phyloP scores from a whole-genome alignment of 106 monocot genomes.

The Platanthera zijinensis region DNA sequence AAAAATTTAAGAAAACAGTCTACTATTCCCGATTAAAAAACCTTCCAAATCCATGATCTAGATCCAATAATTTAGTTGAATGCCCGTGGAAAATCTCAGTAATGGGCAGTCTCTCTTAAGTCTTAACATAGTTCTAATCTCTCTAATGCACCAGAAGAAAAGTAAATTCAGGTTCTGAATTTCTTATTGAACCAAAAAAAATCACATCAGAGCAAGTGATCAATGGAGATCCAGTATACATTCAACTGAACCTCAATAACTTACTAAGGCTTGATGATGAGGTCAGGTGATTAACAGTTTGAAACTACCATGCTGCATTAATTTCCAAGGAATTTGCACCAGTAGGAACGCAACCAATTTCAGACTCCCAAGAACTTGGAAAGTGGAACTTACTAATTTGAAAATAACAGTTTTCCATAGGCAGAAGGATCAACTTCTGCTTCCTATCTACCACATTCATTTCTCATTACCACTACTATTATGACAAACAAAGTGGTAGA shows the following conservation, averaged over 20 bases:
- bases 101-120: neutral
- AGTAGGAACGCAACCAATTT: neutral
- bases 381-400: neutral
- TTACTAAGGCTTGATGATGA: neutral
- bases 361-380: neutral
- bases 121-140: neutral
- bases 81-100: neutral
- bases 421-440: no score
- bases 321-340: neutral
- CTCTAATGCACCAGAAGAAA: neutral
- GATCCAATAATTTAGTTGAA: neutral
- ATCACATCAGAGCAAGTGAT: neutral
- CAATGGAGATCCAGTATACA: neutral
- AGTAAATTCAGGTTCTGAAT: neutral
- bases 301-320: neutral
- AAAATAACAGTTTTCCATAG: no score
- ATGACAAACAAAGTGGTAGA: no score
- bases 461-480: no score
- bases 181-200: neutral
- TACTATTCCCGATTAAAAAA: neutral
- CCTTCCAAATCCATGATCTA: neutral
- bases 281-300: neutral
- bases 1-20: neutral
- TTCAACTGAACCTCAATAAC: neutral
- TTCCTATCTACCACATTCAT: no score